Evolutionary conservation across 1,284 basidiomycete genomes (phyloP), one percentile per base, ranked within the genome.

Genomic region (Boletus subluridellus): DNA sequence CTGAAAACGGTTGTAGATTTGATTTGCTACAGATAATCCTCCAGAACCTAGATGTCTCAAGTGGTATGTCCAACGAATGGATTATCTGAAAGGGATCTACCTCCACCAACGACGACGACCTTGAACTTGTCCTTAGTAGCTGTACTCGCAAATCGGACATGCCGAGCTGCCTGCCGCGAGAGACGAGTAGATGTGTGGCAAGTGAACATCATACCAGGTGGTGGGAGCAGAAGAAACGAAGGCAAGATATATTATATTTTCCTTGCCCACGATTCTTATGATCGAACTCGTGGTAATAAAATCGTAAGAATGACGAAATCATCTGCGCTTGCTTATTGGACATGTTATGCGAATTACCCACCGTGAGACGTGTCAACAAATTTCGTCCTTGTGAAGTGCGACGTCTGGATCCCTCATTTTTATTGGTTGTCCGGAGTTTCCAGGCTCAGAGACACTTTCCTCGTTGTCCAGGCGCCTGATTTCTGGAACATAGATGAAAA

Each of bases 1-100:
- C 65, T 82, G 82, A 75, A 96, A 93, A 28, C 87, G 81, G 66
- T 86, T 81, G 73, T 89, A 90, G 48, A 98, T 84, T 74, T 95
- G 92, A 70, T 89, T 86, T 49, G 92, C 92, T 47, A 88, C 86
- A 45, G 84, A 80, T 55, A 95, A 74, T 49, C 93, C 93, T 49
- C 81, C 93, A 24, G 86, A 85, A 52, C 92, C 92, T 93, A 28
- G 24, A 45, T 37, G 42, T 26, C 46, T 54, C 35, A 2, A 44
- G 44, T 35, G 32, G 10, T 42, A 37, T 47, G n/a, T 37, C 34
- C 38, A 7, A 28, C 5, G 10, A 42, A 49, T 9, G 30, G 11
- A 26, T 48, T 8, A 32, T 49, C 51, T 34, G n/a, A 47, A 12
- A 47, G 24, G 21, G 15, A 65, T 80, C 54, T 65, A 85, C 89